Conservation (phyloP, 257 asterid species). For the Apocynum venetum region DNA sequence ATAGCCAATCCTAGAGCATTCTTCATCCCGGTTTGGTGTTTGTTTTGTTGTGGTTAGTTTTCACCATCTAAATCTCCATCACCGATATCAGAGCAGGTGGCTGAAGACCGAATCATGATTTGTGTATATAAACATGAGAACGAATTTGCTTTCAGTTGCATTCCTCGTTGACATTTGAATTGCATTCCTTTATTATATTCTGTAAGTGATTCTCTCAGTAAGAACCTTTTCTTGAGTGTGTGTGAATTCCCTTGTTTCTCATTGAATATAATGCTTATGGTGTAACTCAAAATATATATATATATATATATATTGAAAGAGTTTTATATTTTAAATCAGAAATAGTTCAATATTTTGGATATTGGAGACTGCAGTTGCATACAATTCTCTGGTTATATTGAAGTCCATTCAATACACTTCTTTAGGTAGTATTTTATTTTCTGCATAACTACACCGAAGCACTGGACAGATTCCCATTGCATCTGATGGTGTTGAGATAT, state of each 20-base stretch:
- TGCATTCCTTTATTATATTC: too few species aligned
- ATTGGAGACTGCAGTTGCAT: not conserved
- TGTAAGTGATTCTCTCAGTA: too few species aligned
- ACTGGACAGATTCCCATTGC: too few species aligned
- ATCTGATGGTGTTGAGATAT: too few species aligned
- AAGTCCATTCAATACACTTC: too few species aligned
- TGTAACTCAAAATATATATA: too few species aligned
- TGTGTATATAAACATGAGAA: not conserved
- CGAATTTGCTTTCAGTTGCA: not conserved
- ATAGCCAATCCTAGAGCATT: not conserved
- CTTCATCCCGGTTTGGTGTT: not conserved
- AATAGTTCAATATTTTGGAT: too few species aligned
- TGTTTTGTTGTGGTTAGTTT: conserved; percentile 4
- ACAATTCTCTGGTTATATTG: not conserved
- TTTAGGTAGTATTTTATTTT: too few species aligned
- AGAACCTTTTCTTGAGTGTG: not conserved
- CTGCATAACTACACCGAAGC: too few species aligned
- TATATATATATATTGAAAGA: too few species aligned
- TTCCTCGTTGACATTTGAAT: not conserved
- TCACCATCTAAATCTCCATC: conserved; percentile 1
- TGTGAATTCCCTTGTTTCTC: not conserved
- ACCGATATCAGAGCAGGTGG: too few species aligned
- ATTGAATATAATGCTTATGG: not conserved
- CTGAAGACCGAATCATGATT: not conserved
- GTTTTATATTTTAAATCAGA: too few species aligned